Evolutionary conservation across 2,329 filamentous ascomycete species (phyloP), one percentile per base, ranked within the genome.

Genomic region (Sporothrix luriei): DNA sequence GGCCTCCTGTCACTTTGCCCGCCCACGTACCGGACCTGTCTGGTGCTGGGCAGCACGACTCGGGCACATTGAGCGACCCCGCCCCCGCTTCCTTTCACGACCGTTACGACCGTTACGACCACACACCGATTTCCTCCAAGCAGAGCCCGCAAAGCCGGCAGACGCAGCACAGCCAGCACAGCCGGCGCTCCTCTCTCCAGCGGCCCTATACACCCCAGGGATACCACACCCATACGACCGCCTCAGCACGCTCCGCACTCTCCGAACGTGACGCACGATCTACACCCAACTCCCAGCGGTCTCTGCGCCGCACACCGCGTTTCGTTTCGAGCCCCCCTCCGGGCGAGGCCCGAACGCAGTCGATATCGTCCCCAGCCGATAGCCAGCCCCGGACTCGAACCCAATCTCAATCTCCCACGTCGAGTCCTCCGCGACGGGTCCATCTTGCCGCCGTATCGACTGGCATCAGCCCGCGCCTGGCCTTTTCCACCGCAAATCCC

Each of bases 71-170:
- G 73, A 71, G 52, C 46, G 59, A 65, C 48, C 57, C 66, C 64
- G 49, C 43, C 55, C 70, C 70, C 33, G 40, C 49, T 59, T 43
- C 71, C 54, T 74, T 71, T 84, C 77, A 85, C 81, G 84, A 86
- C 84, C 81, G 81, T 83, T 79, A 85, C 85, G 84, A 85, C 77
- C 79, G 75, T 79, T 77, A 85, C 83, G 83, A 83, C 82, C 76
- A 78, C 79, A 75, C 79, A n/a, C 61, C 77, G 70, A 73, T 79
- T 72, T 73, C 75, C 48, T 66, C 48, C 16, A 66, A 51, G 49
- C 48, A 49, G 68, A 38, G 55, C 48, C 67, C 61, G 21, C 67
- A 64, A 61, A 57, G 67, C 67, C 74, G 75, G 77, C 71, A 76
- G 77, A 61, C 33, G 11, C 55, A 61, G 19, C 55, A 43, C 75